Base-by-base conservation (phyloP, 164 flowering plant genomes). In the Amborella trichopoda region DNA sequence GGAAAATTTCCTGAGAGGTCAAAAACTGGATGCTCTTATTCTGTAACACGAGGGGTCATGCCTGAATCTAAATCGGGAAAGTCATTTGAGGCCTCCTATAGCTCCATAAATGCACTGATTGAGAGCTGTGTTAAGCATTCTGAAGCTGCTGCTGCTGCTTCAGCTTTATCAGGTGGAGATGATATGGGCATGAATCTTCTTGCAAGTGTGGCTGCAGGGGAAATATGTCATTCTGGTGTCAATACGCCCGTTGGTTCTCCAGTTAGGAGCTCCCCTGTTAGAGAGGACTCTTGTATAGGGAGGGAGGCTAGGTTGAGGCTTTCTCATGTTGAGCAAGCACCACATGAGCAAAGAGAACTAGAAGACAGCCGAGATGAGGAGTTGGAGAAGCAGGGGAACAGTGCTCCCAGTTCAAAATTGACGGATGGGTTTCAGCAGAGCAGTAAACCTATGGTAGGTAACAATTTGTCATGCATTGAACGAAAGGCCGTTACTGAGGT, bases 131-230 rank as follows among this genome's bases (percentile, higher is more conserved):
- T 45, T 36, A 68, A 73, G 62, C 64, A 49, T 45, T 64, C 65
- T 56, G 69, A 67, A 59, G 52, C 53, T 34, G 20, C 41, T 16
- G n/a, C n/a, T n/a, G 57, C 78, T n/a, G 68, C 62, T 59, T 53
- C 67, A 13, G 54, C 75, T 14, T 13, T 67, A 32, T 55, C 80
- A 9, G 66, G 49, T 42, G 86, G 67, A 23, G 97, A 86, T 66
- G 94, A 81, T 63, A 66, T 61, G 49, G 97, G 97, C 26, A 90
- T 90, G 84, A 79, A 83, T 64, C 59, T 90, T 44, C 94, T 90
- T 64, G 95, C 95, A 24, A 86, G 78, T 83, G 95, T 83, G 50
- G 97, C 97, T 55, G 78, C 95, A 50, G 91, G 80, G 46, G 93
- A 86, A 62, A 76, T 83, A 46, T 62, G 72, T 4, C 78, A 71